Percentiles rank a stretch among this genome's conserved stretches.
Evolutionary conservation across 805 yeast genomes (phyloP).

Genomic region (Candida nemodendra): DNA sequence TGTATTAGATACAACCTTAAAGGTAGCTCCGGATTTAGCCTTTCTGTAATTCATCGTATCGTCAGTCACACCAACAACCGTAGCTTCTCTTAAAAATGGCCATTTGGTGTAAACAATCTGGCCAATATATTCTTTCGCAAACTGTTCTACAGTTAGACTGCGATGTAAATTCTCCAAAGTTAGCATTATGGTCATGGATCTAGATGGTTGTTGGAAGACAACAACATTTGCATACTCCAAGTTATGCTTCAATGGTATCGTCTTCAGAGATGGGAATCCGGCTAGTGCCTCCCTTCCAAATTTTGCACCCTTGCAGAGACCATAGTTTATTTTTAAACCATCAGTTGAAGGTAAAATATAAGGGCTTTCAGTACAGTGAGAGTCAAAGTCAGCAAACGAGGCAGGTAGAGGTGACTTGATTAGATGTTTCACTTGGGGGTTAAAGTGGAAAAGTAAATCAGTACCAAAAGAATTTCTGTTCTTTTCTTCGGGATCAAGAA

Average conservation of each 20-base stretch:
- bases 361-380: conserved; percentile 69
- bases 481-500: conserved; percentile 67
- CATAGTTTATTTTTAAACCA: conserved; percentile 43
- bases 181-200: conserved; percentile 77
- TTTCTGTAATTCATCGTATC: conserved; percentile 47
- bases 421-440: conserved; percentile 68
- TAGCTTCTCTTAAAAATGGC: conserved; percentile 89
- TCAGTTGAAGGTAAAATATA: conserved; percentile 51
- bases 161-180: conserved; percentile 53
- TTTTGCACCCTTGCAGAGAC: conserved; percentile 64
- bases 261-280: conserved; percentile 84
- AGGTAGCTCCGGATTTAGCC: conserved; percentile 30
- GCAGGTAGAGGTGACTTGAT: conserved; percentile 78
- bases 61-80: conserved; percentile 62
- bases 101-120: conserved; percentile 72
- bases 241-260: conserved; percentile 59
- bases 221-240: conserved; percentile 62
- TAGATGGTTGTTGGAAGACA: conserved; percentile 83
- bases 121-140: conserved; percentile 61
- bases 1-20: conserved; percentile 35
- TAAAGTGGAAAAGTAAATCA: conserved; percentile 65
- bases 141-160: conserved; percentile 57
- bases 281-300: conserved; percentile 73
- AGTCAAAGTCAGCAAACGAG: conserved; percentile 72
- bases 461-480: conserved; percentile 72